Evolutionary conservation across 169 alveolate species (phyloP).

Genomic region (Plasmodium coatneyi): DNA sequence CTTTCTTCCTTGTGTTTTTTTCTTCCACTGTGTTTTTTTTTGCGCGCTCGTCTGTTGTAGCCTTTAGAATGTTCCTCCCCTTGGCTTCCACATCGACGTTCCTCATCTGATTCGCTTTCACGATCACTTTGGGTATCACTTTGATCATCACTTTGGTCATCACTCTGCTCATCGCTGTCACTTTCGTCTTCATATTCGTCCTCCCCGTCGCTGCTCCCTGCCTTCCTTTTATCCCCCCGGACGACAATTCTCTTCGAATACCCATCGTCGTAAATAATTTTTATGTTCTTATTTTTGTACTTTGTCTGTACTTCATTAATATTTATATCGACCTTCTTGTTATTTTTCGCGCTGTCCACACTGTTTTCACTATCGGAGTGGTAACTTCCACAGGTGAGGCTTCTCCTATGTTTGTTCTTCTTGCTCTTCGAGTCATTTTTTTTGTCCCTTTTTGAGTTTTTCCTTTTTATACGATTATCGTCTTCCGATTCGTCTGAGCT

Average conservation of each 20-base stretch:
- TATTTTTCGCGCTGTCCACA: not conserved
- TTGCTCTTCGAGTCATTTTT: constrained; percentile 16
- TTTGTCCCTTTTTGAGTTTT: not conserved
- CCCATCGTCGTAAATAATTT: constrained; percentile 69
- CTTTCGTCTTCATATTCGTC: not conserved
- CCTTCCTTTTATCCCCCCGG: constrained; percentile 3
- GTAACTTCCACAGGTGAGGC: constrained; percentile 43
- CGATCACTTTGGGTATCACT: not conserved
- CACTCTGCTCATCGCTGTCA: not conserved
- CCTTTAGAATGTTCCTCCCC: not conserved
- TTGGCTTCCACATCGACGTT: not conserved
- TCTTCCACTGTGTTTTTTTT: constrained; percentile 5
- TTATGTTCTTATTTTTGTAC: constrained; percentile 60
- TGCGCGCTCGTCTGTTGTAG: not conserved
- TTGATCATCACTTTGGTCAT: not conserved
- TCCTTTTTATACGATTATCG: constrained; percentile 3
- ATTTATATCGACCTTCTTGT: constrained; percentile 52
- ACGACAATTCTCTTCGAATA: constrained; percentile 12
- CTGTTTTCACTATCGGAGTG: constrained; percentile 11
- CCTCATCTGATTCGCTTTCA: not conserved
- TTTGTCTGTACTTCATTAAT: constrained; percentile 54
- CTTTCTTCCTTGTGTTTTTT: not conserved
- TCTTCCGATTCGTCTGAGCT: constrained; percentile 17
- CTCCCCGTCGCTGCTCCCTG: not conserved
- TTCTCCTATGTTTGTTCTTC: constrained; percentile 41